phyloP scores from a whole-genome alignment of 2,329 filamentous ascomycete species.

The Bipolaris cookei region DNA sequence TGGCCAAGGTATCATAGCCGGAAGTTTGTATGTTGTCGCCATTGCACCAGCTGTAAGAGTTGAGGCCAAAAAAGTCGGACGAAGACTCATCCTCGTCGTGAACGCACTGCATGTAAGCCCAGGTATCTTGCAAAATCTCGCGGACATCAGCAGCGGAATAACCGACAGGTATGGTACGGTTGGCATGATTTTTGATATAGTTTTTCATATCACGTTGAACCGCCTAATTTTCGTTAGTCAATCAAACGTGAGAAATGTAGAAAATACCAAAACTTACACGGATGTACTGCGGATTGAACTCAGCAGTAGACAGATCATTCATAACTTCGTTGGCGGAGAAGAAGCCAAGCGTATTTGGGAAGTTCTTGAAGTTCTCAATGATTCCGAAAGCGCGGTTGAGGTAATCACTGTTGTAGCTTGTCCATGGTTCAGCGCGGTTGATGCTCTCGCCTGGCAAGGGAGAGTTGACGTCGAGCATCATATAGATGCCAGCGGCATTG shows the following conservation, averaged over 20 bases:
- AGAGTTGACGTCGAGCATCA: constrained; percentile 70
- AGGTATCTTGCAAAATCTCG: constrained; percentile 73
- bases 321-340: constrained; percentile 73
- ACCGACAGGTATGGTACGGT: constrained; percentile 67
- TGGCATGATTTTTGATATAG: constrained; percentile 66
- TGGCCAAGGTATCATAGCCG: constrained; percentile 67
- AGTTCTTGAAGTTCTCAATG: constrained; percentile 70
- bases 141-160: constrained; percentile 79
- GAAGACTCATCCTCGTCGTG: constrained; percentile 64
- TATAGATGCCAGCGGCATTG: constrained; percentile 70
- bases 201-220: constrained; percentile 72
- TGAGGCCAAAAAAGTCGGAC: constrained; percentile 78
- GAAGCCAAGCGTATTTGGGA: constrained; percentile 70
- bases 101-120: constrained; percentile 76
- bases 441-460: constrained; percentile 63
- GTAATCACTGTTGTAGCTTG: constrained; percentile 63
- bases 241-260: not conserved
- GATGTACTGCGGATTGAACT: constrained; percentile 64
- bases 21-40: constrained; percentile 65
- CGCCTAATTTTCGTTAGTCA: constrained; percentile 46
- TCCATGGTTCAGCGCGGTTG: constrained; percentile 61
- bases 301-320: constrained; percentile 62
- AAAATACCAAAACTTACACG: constrained; percentile 47
- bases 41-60: constrained; percentile 78
- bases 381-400: constrained; percentile 66